Evolutionary conservation across 106 monocot genomes (phyloP).

Genomic region (Dactylorhiza incarnata): DNA sequence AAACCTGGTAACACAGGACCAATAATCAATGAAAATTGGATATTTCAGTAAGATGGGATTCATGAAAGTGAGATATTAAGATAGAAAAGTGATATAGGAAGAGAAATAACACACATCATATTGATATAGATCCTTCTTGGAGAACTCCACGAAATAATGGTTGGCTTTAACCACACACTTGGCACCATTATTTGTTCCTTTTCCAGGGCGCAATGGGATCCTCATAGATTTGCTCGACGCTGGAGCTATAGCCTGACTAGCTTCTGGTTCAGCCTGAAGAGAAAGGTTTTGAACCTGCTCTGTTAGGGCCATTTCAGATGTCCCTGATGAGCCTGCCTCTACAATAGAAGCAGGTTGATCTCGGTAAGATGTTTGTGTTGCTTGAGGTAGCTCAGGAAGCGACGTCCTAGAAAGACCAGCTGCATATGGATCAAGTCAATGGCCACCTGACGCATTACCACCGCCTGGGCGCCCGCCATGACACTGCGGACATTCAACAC

Average conservation of each 20-base stretch:
- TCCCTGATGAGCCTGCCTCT: slow-evolving; percentile 35
- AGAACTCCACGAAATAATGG: slow-evolving; percentile 75
- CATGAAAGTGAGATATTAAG: not conserved
- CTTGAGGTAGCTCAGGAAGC: slow-evolving; percentile 96
- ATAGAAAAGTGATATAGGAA: no score
- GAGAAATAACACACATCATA: slow-evolving; percentile 54
- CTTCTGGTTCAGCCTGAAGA: no score
- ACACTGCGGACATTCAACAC: slow-evolving; percentile 10
- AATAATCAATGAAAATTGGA: not conserved
- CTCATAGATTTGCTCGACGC: slow-evolving; percentile 65
- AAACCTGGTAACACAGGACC: slow-evolving; percentile 34
- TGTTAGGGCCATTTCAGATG: slow-evolving; percentile 13
- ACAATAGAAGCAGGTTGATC: slow-evolving; percentile 16
- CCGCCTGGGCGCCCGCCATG: slow-evolving; percentile 23
- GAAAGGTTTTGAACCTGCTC: no score
- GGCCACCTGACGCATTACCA: slow-evolving; percentile 22
- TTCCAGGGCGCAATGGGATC: slow-evolving; percentile 72
- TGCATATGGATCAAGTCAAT: slow-evolving; percentile 23
- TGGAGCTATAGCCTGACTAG: slow-evolving; percentile 27
- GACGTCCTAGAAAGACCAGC: slow-evolving; percentile 39
- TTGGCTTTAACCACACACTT: slow-evolving; percentile 87
- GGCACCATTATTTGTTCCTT: slow-evolving; percentile 48
- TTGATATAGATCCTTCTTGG: slow-evolving; percentile 85
- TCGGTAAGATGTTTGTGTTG: slow-evolving; percentile 33
- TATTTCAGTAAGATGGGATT: not conserved